phyloP scores from a whole-genome alignment of 1,284 basidiomycete genomes.

The Tylopilus orsonianus region DNA sequence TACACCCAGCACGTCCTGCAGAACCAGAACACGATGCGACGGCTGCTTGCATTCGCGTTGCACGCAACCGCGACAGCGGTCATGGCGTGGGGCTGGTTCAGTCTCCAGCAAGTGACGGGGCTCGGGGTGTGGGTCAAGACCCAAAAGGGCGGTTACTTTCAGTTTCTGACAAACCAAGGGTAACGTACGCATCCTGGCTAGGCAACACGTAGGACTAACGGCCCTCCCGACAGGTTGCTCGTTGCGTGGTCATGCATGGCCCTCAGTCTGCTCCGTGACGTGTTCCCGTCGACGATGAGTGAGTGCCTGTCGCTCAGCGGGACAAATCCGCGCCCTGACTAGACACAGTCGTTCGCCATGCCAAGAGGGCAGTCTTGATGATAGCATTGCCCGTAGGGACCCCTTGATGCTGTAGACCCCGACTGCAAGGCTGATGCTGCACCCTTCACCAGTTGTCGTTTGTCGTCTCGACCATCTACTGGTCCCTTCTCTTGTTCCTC shows the following conservation, averaged over 20 bases:
- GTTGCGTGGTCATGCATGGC: slow-evolving; percentile 32
- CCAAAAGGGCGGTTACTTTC: slow-evolving; percentile 64
- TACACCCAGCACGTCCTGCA: neutral
- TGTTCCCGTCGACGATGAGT: slow-evolving; percentile 25
- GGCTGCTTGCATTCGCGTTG: slow-evolving; percentile 26
- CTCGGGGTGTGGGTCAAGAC: slow-evolving; percentile 34
- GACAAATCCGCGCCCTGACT: slow-evolving; percentile 1
- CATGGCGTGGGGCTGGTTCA: slow-evolving; percentile 50
- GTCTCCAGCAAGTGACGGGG: neutral
- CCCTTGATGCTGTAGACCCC: neutral
- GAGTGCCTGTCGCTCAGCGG: neutral
- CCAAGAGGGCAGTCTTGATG: slow-evolving; percentile 29
- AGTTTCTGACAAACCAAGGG: slow-evolving; percentile 80
- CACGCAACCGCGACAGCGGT: slow-evolving; percentile 42
- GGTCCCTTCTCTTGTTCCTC: slow-evolving; percentile 54
- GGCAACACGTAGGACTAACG: slow-evolving; percentile 1
- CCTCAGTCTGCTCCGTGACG: slow-evolving; percentile 26
- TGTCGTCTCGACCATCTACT: slow-evolving; percentile 73
- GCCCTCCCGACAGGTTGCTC: slow-evolving; percentile 15
- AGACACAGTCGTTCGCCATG: slow-evolving; percentile 11
- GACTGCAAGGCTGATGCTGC: slow-evolving; percentile 2
- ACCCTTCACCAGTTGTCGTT: slow-evolving; percentile 49
- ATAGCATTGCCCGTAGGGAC: slow-evolving; percentile 30
- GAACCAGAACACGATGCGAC: slow-evolving; percentile 13
- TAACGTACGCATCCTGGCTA: slow-evolving; percentile 27